Percentiles rank a stretch among this genome's conserved stretches.
Evolutionary conservation across 345 rosid genomes (phyloP).

Genomic region (Erodium maritimum): DNA sequence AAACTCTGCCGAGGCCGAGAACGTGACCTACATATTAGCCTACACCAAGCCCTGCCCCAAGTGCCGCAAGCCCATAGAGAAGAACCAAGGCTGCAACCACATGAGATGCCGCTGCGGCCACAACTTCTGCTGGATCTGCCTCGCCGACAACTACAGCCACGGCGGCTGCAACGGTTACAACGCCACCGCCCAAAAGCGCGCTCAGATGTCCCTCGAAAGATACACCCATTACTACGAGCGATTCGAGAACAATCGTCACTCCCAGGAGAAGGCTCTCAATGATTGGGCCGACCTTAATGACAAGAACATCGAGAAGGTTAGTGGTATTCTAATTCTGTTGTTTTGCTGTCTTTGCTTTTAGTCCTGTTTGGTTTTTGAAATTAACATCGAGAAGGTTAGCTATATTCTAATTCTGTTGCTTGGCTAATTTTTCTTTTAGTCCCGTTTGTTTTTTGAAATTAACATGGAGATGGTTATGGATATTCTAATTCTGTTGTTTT

Average conservation of each 20-base stretch:
- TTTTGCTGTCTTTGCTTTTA: too few species aligned
- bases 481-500: too few species aligned
- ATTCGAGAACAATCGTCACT: slow-evolving; percentile 66
- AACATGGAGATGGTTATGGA: too few species aligned
- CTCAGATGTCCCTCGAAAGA: slow-evolving; percentile 74
- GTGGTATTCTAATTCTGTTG: too few species aligned
- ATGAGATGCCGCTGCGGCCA: slow-evolving; percentile 73
- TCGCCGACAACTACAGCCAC: slow-evolving; percentile 14
- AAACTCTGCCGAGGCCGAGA: background rate
- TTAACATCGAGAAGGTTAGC: too few species aligned
- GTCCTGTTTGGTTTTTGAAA: too few species aligned
- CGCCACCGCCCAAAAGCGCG: slow-evolving; percentile 52
- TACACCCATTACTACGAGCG: slow-evolving; percentile 86
- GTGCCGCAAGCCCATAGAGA: slow-evolving; percentile 28
- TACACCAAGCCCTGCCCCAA: slow-evolving; percentile 30
- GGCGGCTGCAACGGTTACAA: background rate
- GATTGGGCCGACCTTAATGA: background rate
- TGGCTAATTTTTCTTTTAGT: too few species aligned
- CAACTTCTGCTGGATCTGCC: slow-evolving; percentile 49
- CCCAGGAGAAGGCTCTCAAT: background rate
- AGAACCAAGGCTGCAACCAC: slow-evolving; percentile 28
- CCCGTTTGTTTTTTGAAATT: too few species aligned
- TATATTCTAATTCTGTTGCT: too few species aligned
- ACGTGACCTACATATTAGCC: slow-evolving; percentile 10
- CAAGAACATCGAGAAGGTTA: too few species aligned